Conservation (phyloP, 371 early-diverging fungal species). For the Dichotomocladium elegans region DNA sequence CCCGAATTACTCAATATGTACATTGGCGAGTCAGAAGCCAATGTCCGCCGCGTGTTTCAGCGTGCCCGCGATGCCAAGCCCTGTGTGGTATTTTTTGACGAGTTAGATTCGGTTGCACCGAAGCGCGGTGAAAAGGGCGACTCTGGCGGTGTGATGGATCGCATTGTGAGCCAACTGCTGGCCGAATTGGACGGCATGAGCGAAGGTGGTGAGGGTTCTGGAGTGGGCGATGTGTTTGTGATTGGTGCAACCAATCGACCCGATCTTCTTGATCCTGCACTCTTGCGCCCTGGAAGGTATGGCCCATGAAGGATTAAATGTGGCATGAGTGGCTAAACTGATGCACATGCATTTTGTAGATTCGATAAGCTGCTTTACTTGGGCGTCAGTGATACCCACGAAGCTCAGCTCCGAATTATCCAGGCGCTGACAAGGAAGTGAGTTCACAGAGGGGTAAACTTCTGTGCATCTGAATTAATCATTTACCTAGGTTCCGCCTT, state of each 20-base stretch:
- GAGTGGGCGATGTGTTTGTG: slow-evolving; percentile 94
- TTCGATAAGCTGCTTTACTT: slow-evolving; percentile 96
- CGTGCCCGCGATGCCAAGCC: slow-evolving; percentile 98
- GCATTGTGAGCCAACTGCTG: slow-evolving; percentile 93
- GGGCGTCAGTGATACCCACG: slow-evolving; percentile 87
- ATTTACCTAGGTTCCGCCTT: slow-evolving; percentile 65
- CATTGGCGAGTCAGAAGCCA: slow-evolving; percentile 96
- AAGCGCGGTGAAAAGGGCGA: slow-evolving; percentile 96
- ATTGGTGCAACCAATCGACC: slow-evolving; percentile 99
- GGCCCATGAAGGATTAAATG: too few relatives aligned
- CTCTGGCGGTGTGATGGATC: slow-evolving; percentile 98
- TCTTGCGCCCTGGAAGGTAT: slow-evolving; percentile 63
- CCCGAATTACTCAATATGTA: slow-evolving; percentile 92
- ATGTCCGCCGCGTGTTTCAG: slow-evolving; percentile 97
- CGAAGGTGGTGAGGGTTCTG: slow-evolving; percentile 39
- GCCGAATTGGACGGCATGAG: slow-evolving; percentile 96
- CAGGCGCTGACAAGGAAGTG: slow-evolving; percentile 92
- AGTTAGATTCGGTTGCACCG: slow-evolving; percentile 98
- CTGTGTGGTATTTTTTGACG: slow-evolving; percentile 99
- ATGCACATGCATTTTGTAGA: too few relatives aligned
- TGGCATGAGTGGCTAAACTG: too few relatives aligned
- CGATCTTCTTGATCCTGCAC: slow-evolving; percentile 96
- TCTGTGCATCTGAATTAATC: background rate
- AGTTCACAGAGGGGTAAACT: slow-evolving; percentile 6
- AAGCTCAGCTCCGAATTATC: slow-evolving; percentile 82